Base-by-base conservation (phyloP, 2,329 filamentous ascomycete species). In the Verruconis gallopava region DNA sequence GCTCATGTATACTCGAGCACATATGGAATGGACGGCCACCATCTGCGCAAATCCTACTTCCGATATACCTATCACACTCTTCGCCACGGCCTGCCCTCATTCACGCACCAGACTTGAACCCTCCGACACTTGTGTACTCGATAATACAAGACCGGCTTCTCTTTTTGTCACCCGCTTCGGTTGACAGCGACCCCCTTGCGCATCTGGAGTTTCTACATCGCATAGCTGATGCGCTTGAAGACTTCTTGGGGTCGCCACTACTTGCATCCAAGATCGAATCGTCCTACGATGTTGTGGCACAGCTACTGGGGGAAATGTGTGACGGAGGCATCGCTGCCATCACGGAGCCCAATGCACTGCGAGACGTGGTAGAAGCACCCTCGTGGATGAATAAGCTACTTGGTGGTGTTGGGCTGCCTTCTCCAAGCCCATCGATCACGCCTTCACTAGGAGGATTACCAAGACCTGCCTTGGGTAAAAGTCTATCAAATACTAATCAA, bases 131-230 rank as follows among this genome's bases (percentile, higher is more conserved):
- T 11, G 75, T 94, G 43, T 95, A 93, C 64, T 91, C 81, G 45
- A 73, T 94, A 49, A 67, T 72, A n/a, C 86, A 96, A 60, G 83
- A 85, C 46, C 85, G 86, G 54, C 72, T 98, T 4, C 72, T 95
- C 15, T 84, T 95, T 52, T 70, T 95, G 38, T 78, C 85, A 11
- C 86, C 89, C 0, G 76, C 80, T n/a, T 86, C 85, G 28, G 72
- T 75, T 44, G 91, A 98, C 58, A 79, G 83, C 40, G 88, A 95
- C 55, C 86, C 91, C 5, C 73, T 98, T 5, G 75, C 94, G 4
- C 80, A 86, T 30, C 78, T 96, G 49, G 89, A 96, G 63, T 96
- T 96, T 61, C 73, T 98, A 30, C 89, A 96, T 67, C 81, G 91
- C 49, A 74, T 94, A 21, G 77, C 93, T 55, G 91, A 98, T 68